Evolutionary conservation across 1,284 basidiomycete genomes (phyloP).

Genomic region (Fomitiporia mediterranea): DNA sequence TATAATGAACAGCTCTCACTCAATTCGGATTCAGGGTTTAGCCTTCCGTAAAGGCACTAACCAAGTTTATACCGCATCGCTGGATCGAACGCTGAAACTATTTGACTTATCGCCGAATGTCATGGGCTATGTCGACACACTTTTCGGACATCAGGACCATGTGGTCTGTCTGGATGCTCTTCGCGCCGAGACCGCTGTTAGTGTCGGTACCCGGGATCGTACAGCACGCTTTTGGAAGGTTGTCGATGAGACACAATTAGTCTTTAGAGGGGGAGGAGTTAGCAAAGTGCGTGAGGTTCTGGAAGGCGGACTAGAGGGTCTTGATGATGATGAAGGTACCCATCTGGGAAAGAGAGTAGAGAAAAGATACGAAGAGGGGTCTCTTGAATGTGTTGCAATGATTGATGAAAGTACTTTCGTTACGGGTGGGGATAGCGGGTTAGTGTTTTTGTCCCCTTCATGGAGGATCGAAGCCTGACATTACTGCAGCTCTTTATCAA

Average conservation of each 20-base stretch:
- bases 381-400: constrained; percentile 90
- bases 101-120: constrained; percentile 77
- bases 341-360: constrained; percentile 37
- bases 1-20: too few relatives aligned
- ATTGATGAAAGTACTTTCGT: constrained; percentile 91
- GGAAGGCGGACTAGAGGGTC: constrained; percentile 69
- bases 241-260: constrained; percentile 91
- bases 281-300: constrained; percentile 76
- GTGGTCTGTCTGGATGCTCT: constrained; percentile 78
- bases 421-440: constrained; percentile 96
- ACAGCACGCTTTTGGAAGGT: constrained; percentile 97
- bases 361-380: constrained; percentile 80
- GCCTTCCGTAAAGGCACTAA: constrained; percentile 81
- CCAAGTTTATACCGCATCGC: constrained; percentile 84
- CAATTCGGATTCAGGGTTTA: constrained; percentile 64
- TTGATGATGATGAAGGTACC: constrained; percentile 42
- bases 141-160: constrained; percentile 96
- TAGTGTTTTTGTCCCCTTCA: not conserved
- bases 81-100: constrained; percentile 89
- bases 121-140: constrained; percentile 91
- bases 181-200: constrained; percentile 80
- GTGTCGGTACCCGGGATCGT: constrained; percentile 86
- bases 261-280: constrained; percentile 89
- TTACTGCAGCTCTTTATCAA: constrained; percentile 68
- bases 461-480: not conserved